These are phyloP conservation scores for Didymella arachidicola DNA, from an alignment of 2,329 filamentous ascomycete species.

Conservation along the genomic window DNA sequence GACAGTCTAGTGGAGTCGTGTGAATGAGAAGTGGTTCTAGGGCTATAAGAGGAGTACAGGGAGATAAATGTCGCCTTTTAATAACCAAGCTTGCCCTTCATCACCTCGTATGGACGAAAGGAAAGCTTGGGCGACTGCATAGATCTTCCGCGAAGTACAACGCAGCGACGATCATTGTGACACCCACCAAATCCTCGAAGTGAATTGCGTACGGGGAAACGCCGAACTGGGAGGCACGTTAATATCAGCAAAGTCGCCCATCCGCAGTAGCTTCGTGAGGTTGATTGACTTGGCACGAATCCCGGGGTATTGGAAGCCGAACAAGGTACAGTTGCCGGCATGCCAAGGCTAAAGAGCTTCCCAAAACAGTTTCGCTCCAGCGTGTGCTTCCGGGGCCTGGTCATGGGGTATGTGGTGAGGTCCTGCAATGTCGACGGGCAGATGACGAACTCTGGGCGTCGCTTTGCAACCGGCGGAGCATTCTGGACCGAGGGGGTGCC, in stretches of 20 bases:
- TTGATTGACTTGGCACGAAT: constrained; percentile 20
- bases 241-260: constrained; percentile 4
- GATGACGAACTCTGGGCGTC: constrained; percentile 8
- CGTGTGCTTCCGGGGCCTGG: background rate
- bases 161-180: constrained; percentile 10
- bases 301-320: constrained; percentile 20
- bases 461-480: constrained; percentile 9
- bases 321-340: constrained; percentile 4
- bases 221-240: constrained; percentile 4
- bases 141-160: constrained; percentile 21
- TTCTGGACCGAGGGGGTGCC: constrained; percentile 12
- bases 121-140: constrained; percentile 9
- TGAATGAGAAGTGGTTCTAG: background rate
- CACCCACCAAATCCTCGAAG: constrained; percentile 4
- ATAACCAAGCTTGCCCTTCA: background rate
- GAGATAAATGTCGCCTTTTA: constrained; percentile 8
- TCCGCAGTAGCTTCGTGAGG: constrained; percentile 19
- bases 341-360: background rate
- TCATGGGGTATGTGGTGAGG: background rate
- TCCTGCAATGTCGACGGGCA: constrained; percentile 13
- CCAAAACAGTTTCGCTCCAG: background rate
- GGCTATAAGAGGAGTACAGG: background rate
- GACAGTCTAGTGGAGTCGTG: background rate
- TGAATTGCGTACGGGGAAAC: constrained; percentile 17
- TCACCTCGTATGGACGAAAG: constrained; percentile 14